Evolutionary conservation across 129 eudicot genomes (phyloP).

Genomic region (Kitagawia praeruptora): DNA sequence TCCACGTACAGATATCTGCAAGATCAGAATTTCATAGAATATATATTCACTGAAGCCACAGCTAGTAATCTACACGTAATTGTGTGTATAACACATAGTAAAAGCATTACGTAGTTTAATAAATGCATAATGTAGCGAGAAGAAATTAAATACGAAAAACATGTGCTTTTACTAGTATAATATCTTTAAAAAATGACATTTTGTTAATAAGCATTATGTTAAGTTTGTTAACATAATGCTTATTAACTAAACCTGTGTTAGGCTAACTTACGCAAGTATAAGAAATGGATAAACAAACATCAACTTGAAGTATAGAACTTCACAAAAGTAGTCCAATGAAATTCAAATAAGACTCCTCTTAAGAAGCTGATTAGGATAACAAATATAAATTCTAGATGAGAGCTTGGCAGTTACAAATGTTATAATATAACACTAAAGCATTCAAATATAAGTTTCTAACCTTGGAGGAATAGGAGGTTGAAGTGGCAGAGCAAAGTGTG

Average conservation of each 20-base stretch:
- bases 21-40: background rate
- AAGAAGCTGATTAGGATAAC: too few species aligned
- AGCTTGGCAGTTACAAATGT: too few species aligned
- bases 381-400: too few species aligned
- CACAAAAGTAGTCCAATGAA: too few species aligned
- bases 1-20: slow-evolving; percentile 53
- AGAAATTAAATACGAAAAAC: background rate
- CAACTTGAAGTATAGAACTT: too few species aligned
- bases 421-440: too few species aligned
- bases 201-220: too few species aligned
- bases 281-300: background rate
- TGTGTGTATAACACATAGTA: background rate
- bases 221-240: background rate
- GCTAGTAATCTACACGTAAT: background rate
- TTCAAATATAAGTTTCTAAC: background rate
- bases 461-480: slow-evolving; percentile 2
- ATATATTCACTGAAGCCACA: background rate
- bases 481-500: background rate
- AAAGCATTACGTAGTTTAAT: background rate
- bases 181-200: background rate
- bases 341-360: too few species aligned
- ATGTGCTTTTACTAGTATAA: background rate
- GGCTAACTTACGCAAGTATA: too few species aligned
- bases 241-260: background rate
- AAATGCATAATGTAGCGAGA: background rate